These are phyloP conservation scores for Coemansia asiatica DNA, from an alignment of 192 early-diverging fungal species.

Conservation along the genomic window DNA sequence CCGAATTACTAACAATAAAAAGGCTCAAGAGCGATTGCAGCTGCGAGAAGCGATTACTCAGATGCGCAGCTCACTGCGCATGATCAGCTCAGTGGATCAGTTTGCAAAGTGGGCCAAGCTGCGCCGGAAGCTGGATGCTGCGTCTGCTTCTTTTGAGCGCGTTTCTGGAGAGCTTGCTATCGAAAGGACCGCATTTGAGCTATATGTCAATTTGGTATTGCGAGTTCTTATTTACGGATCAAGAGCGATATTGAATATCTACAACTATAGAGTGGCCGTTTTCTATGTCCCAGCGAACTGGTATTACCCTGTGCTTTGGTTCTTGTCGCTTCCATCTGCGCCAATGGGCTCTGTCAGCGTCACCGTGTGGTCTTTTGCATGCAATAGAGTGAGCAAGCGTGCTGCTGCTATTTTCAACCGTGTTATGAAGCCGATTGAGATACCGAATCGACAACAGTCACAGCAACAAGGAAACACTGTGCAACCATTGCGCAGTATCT, in stretches of 20 bases:
- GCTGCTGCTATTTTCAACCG: slow-evolving; percentile 31
- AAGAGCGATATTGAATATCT: slow-evolving; percentile 64
- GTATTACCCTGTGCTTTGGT: slow-evolving; percentile 72
- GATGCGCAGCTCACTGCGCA: slow-evolving; percentile 63
- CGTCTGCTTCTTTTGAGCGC: slow-evolving; percentile 68
- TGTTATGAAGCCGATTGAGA: slow-evolving; percentile 18
- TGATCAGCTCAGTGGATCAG: slow-evolving; percentile 80
- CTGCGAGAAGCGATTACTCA: slow-evolving; percentile 64
- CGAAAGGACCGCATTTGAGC: slow-evolving; percentile 71
- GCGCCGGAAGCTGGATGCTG: slow-evolving; percentile 74
- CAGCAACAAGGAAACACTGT: background rate
- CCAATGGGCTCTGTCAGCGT: slow-evolving; percentile 78
- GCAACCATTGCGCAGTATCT: background rate
- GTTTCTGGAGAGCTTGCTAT: slow-evolving; percentile 62
- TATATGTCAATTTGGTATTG: slow-evolving; percentile 72
- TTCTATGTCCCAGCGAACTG: slow-evolving; percentile 76
- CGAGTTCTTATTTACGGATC: slow-evolving; percentile 64
- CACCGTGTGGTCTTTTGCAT: slow-evolving; percentile 73
- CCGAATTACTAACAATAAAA: slow-evolving; percentile 33
- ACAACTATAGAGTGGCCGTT: slow-evolving; percentile 67
- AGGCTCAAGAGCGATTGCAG: slow-evolving; percentile 55
- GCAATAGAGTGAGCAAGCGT: slow-evolving; percentile 61
- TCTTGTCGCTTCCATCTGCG: slow-evolving; percentile 71
- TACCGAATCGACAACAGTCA: slow-evolving; percentile 1
- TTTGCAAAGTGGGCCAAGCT: slow-evolving; percentile 93